A percentile compares a stretch with the other conserved stretches of the same genome.
Conservation (phyloP, 345 rosid genomes). For the Clarkia xantiana region DNA sequence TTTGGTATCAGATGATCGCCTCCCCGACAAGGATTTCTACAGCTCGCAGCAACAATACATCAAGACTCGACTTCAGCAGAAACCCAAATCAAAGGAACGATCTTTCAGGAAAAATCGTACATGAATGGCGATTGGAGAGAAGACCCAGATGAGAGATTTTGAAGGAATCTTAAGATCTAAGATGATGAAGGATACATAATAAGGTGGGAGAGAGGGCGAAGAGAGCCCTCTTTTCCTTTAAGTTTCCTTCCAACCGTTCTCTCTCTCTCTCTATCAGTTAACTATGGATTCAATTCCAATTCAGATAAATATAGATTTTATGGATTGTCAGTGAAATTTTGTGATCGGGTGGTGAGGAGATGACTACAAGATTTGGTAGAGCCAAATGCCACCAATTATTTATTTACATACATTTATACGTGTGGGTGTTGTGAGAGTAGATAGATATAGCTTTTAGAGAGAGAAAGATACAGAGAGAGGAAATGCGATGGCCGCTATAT, state of each 20-base stretch:
- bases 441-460: no score
- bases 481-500: no score
- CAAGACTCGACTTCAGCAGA: not conserved
- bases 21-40: not conserved
- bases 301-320: not conserved
- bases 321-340: not conserved
- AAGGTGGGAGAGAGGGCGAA: slow-evolving; percentile 7
- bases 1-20: not conserved
- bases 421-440: no score
- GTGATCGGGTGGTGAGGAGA: not conserved
- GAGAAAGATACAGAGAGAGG: no score
- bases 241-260: not conserved
- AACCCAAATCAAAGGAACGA: slow-evolving; percentile 1
- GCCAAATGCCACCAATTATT: no score
- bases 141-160: slow-evolving; percentile 3
- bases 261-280: not conserved
- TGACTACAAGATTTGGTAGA: slow-evolving; percentile 1
- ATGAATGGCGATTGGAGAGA: not conserved
- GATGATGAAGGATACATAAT: not conserved
- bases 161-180: slow-evolving; percentile 7
- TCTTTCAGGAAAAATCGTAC: not conserved
- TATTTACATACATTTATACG: no score
- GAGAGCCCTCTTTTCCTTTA: slow-evolving; percentile 2
- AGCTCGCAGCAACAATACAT: no score
- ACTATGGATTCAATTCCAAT: not conserved